phyloP scores from a whole-genome alignment of 352 stramenopile species.

The Pythium brachiatum region DNA sequence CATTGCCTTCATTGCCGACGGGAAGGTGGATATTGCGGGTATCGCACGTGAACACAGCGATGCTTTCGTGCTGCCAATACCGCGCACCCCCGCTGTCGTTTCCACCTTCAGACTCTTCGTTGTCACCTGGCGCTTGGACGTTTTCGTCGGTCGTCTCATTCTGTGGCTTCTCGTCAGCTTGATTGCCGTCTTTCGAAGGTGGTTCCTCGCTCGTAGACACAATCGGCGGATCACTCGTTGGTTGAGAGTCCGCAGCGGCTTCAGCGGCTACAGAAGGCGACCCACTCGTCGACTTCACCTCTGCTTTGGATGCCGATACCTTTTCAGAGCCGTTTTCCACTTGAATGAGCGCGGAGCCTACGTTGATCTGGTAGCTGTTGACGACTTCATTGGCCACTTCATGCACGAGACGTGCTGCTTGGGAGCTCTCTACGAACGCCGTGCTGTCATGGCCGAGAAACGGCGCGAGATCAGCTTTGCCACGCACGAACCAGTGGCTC shows the following conservation, averaged over 20 bases:
- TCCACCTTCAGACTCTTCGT: not conserved
- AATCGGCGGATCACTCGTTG: not conserved
- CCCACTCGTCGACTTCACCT: not conserved
- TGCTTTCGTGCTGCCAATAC: constrained; percentile 35
- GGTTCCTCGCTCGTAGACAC: not conserved
- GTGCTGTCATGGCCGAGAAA: constrained; percentile 48
- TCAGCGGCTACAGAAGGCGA: not conserved
- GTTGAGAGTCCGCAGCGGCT: not conserved
- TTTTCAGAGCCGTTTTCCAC: not conserved
- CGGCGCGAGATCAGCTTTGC: constrained; percentile 56
- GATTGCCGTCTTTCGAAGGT: not conserved
- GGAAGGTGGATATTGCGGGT: constrained; percentile 1
- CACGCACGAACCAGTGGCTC: constrained; percentile 69
- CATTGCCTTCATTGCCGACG: constrained; percentile 32
- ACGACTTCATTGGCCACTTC: constrained; percentile 51
- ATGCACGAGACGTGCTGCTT: constrained; percentile 38
- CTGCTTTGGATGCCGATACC: not conserved
- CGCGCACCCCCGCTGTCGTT: constrained; percentile 10
- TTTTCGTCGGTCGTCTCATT: not conserved
- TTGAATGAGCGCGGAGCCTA: constrained; percentile 30
- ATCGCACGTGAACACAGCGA: constrained; percentile 71
- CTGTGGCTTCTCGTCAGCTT: not conserved
- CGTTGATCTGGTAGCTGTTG: constrained; percentile 48
- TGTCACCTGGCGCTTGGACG: not conserved
- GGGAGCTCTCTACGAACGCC: constrained; percentile 15